A percentile compares a stretch with the other conserved stretches of the same genome.
These are phyloP conservation scores for Phoma sp. DNA, from an alignment of 2,329 filamentous ascomycete species.

Conservation along the genomic window DNA sequence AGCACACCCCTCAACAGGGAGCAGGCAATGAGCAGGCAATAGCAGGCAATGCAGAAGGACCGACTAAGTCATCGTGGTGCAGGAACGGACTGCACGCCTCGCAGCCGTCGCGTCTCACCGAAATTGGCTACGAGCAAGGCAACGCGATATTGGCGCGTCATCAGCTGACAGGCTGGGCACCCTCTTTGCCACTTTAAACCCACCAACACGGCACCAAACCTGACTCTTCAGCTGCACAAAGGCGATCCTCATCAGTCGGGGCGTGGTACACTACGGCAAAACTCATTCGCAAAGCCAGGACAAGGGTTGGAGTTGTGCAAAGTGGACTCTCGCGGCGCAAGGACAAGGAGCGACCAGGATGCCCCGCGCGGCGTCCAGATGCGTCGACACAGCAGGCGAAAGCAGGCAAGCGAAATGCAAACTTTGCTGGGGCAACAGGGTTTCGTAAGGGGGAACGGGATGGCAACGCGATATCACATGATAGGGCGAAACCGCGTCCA, in stretches of 20 bases:
- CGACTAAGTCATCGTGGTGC: no score
- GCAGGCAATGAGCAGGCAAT: background rate
- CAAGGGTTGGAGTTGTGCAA: no score
- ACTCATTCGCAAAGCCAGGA: no score
- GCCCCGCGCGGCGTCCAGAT: background rate
- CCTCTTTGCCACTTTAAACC: no score
- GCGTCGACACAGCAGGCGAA: no score
- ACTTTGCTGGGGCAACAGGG: background rate
- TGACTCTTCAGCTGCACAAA: no score
- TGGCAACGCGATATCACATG: constrained; percentile 43
- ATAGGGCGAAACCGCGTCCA: constrained; percentile 35
- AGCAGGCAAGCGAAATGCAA: no score
- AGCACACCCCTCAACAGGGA: background rate
- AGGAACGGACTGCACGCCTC: constrained; percentile 6
- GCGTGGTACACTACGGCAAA: no score
- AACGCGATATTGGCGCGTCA: constrained; percentile 13
- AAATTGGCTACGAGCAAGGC: background rate
- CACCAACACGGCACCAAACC: no score
- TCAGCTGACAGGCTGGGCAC: constrained; percentile 8
- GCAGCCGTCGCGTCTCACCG: constrained; percentile 4
- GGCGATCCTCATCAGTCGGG: no score
- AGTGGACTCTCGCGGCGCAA: no score
- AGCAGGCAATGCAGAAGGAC: no score
- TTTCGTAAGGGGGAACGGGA: background rate
- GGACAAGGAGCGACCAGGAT: background rate